These are phyloP conservation scores for Fusarium illudens DNA, from an alignment of 2,329 filamentous ascomycete genomes.

Conservation along the genomic window DNA sequence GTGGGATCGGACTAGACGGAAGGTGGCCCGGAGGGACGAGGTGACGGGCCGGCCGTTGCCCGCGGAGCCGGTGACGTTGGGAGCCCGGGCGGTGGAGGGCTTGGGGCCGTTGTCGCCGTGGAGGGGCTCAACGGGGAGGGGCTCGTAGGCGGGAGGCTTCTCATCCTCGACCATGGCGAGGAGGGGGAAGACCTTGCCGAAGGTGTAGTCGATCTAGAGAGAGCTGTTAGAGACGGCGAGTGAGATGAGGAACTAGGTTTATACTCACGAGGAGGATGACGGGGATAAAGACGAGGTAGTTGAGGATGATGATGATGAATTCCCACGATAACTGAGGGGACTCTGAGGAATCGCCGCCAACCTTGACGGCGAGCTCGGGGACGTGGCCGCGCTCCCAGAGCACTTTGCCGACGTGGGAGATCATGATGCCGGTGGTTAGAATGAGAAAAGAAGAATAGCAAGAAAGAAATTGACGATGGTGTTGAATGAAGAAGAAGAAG, in stretches of 20 bases:
- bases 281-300: conserved; percentile 57
- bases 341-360: conserved; percentile 6
- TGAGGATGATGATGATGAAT: conserved; percentile 49
- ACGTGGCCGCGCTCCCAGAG: conserved; percentile 48
- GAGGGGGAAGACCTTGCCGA: conserved; percentile 60
- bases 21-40: conserved; percentile 60
- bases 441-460: background rate
- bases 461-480: background rate
- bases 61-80: conserved; percentile 17
- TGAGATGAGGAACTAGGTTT: accelerated
- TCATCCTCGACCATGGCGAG: conserved; percentile 68
- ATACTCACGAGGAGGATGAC: conserved; percentile 53
- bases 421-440: conserved; percentile 26
- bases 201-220: conserved; percentile 59
- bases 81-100: conserved; percentile 44
- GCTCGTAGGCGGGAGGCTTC: conserved; percentile 63
- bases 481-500: background rate
- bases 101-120: conserved; percentile 43
- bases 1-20: conserved; percentile 65
- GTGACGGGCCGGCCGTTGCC: conserved; percentile 49
- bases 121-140: conserved; percentile 59
- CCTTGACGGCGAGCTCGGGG: conserved; percentile 7
- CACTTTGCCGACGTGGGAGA: conserved; percentile 23
- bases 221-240: background rate
- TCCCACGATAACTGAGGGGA: conserved; percentile 46